phyloP scores from a whole-genome alignment of 1,139 yeast genomes.

The Geotrichum bryndzae region DNA sequence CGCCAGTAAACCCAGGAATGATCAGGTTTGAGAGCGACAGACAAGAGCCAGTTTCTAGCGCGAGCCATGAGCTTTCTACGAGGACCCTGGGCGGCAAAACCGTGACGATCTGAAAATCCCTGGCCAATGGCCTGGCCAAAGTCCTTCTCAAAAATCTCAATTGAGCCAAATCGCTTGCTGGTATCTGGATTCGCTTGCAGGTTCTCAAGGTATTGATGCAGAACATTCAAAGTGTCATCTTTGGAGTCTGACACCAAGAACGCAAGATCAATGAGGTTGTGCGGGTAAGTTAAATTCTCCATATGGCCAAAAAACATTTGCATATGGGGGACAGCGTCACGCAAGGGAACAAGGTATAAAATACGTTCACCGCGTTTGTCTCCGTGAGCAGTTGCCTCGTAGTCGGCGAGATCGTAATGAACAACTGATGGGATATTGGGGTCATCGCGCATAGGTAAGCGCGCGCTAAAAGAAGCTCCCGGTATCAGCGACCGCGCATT shows the following conservation, averaged over 20 bases:
- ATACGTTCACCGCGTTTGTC: slow-evolving; percentile 55
- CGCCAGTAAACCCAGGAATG: slow-evolving; percentile 80
- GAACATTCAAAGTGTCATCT: slow-evolving; percentile 55
- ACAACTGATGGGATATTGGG: slow-evolving; percentile 40
- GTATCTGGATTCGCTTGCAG: slow-evolving; percentile 53
- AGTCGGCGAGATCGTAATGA: slow-evolving; percentile 49
- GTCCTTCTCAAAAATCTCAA: slow-evolving; percentile 56
- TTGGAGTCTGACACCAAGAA: slow-evolving; percentile 60
- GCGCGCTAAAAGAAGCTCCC: slow-evolving; percentile 2
- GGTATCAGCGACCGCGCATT: not conserved
- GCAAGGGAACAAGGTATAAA: slow-evolving; percentile 58
- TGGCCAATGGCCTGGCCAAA: slow-evolving; percentile 69
- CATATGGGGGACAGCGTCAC: slow-evolving; percentile 64
- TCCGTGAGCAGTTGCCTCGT: slow-evolving; percentile 49
- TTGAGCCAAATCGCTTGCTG: slow-evolving; percentile 51
- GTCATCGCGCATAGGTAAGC: slow-evolving; percentile 24
- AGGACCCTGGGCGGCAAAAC: slow-evolving; percentile 70
- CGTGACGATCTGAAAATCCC: slow-evolving; percentile 78
- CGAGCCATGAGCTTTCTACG: slow-evolving; percentile 68
- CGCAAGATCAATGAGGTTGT: slow-evolving; percentile 57
- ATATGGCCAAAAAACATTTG: slow-evolving; percentile 61
- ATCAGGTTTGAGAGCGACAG: slow-evolving; percentile 58
- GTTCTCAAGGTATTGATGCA: slow-evolving; percentile 42
- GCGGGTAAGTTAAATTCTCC: slow-evolving; percentile 58
- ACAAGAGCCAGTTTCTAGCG: slow-evolving; percentile 64